Base-by-base conservation (phyloP, 208 protist genomes). In the Acanthamoeba culbertsoni region DNA sequence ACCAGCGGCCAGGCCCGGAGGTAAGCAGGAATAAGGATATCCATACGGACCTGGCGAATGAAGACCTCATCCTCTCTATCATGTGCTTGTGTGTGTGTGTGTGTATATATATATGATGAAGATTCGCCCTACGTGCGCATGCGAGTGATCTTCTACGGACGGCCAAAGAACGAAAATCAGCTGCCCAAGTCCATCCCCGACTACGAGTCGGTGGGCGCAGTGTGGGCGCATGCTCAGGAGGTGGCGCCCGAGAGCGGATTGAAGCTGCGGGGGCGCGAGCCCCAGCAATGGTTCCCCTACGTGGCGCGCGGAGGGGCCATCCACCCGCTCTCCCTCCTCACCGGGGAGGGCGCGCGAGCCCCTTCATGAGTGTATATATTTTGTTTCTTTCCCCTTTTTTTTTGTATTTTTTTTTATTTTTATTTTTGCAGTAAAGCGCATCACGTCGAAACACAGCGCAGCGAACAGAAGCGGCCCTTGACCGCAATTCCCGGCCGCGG, bases 141-240 rank as follows among this genome's bases (percentile, higher is more conserved):
- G 86, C 62, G 95, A 16, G 77, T 94, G 7, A 95, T 96, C n/a
- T 95, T 95, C 46, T 95, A 95, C n/a, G 94, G 82, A 48, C 92
- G 93, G 45, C 94, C 94, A 4, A n/a, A 35, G 0, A 48, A 95
- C 53, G 86, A 93, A 33, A 43, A 91, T 28, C 94, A 96, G 71
- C 82, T 93, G 10, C 86, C 95, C 37, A 93, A 95, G 37, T 93
- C 75, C 4, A 77, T 96, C 18, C 94, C 95, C 26, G 88, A 95
- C 37, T 95, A 95, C 88, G 95, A 96, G 86, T 75, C 40, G 31
- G 68, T 94, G 0, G 86, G 94, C 31, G 95, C 94, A 0, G 59
- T 82, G 10, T 96, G 93, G 71, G 94, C 93, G 8, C 23, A 23
- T 5, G 0, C 92, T 2, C 26, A 91, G 12, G 93, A 95, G 20